phyloP scores from a whole-genome alignment of 1,139 yeast species.

The Pichia sp. region DNA sequence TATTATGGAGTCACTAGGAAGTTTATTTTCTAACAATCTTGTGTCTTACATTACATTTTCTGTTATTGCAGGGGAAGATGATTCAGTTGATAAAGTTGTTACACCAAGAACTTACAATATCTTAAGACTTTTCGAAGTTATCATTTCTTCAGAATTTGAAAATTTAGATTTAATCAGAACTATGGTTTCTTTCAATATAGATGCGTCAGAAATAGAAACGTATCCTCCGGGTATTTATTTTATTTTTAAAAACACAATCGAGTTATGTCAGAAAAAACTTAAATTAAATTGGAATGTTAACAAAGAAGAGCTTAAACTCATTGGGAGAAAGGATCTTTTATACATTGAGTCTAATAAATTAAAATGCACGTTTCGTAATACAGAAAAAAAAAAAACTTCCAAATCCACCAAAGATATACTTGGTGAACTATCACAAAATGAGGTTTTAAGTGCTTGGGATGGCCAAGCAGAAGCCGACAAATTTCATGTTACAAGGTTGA shows the following conservation, averaged over 20 bases:
- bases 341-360: conserved; percentile 2
- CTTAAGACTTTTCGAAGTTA: conserved; percentile 53
- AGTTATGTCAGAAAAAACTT: conserved; percentile 51
- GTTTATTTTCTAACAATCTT: conserved; percentile 40
- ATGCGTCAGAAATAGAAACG: conserved; percentile 51
- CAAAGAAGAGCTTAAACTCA: conserved; percentile 47
- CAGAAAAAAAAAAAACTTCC: neutral
- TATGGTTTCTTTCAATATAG: conserved; percentile 51
- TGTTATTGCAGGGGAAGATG: conserved; percentile 59
- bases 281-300: conserved; percentile 39
- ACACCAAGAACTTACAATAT: conserved; percentile 62
- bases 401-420: conserved; percentile 45
- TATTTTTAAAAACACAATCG: conserved; percentile 58
- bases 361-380: neutral
- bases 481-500: conserved; percentile 57
- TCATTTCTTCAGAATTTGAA: conserved; percentile 49
- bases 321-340: conserved; percentile 63
- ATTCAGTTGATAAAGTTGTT: conserved; percentile 49
- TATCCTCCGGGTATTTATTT: conserved; percentile 67
- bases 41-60: conserved; percentile 61
- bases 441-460: conserved; percentile 54
- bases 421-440: conserved; percentile 30
- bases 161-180: conserved; percentile 50
- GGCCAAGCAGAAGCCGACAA: conserved; percentile 63
- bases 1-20: conserved; percentile 45